These are phyloP conservation scores for Zea mays DNA, from an alignment of 176 grass and related monocot genomes.

Conservation along the genomic window Zm-B73-REFERENCE-NAM-5.0 NC_050102.1:130544001-130544500, in stretches of 20 bases:
- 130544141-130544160: conserved; percentile 67
- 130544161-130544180: conserved; percentile 33
- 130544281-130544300: conserved; percentile 34
- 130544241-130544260: conserved; percentile 85
- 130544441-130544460: no score
- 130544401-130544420: no score
- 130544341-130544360: conserved; percentile 9
- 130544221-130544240: conserved; percentile 86
- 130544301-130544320: conserved; percentile 79
- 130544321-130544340: conserved; percentile 64
- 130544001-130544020: conserved; percentile 64
- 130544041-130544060: conserved; percentile 59
- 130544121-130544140: conserved; percentile 62
- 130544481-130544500: no score
- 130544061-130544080: background rate
- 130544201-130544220: conserved; percentile 76
- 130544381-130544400: conserved; percentile 21
- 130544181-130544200: conserved; percentile 71
- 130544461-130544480: no score
- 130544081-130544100: background rate
- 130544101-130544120: background rate
- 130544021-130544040: conserved; percentile 53
- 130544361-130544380: background rate
- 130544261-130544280: conserved; percentile 76
- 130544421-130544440: no score